Base-by-base conservation (phyloP, 192 early-diverging fungal genomes). In the Piromyces finnis region DNA sequence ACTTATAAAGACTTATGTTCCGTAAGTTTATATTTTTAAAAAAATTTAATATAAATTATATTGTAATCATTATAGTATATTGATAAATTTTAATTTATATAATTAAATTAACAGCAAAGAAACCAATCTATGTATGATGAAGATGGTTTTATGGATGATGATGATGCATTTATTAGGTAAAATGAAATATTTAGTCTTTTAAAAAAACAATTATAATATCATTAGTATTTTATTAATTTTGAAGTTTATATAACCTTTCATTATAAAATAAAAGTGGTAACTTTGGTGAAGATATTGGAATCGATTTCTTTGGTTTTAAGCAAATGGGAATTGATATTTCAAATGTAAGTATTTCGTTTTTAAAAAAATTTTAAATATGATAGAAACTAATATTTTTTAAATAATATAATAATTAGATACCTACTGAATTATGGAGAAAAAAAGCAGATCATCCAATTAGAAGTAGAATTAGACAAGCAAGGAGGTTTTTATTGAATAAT, bases 251-350 rank as follows among this genome's bases (percentile, higher is more conserved):
- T 35, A 7, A 35, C 32, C 12, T 12, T 35, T 35, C 32, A 35
- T 51, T 14, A 51, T 22, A 51, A 22, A 22, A 22, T 22, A 22
- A 51, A 79, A 91, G 90, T 28, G 93, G 93, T 12, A 82, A 81
- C 7, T 87, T 91, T 79, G 88, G 88, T 36, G 91, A 88, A 77
- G 91, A 90, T 18, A 83, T 91, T 41, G 96, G 94, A 77, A 94
- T 96, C 27, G 95, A 97, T 86, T 96, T 96, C 87, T 92, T 97
- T 78, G 95, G 94, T 14, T 93, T 95, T 86, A 92, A 94, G 81
- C 95, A 96, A 79, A 82, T 97, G 78, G 95, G 94, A 1, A 83
- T 98, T 39, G 96, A 97, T 84, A 88, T 80, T 89, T 90, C 30
- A 77, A 92, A 26, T 84, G 89, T 78, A 79, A 85, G 26, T 82